Evolutionary conservation across 768 basidiomycete genomes (phyloP).

Genomic region (Psilocybe sp.): DNA sequence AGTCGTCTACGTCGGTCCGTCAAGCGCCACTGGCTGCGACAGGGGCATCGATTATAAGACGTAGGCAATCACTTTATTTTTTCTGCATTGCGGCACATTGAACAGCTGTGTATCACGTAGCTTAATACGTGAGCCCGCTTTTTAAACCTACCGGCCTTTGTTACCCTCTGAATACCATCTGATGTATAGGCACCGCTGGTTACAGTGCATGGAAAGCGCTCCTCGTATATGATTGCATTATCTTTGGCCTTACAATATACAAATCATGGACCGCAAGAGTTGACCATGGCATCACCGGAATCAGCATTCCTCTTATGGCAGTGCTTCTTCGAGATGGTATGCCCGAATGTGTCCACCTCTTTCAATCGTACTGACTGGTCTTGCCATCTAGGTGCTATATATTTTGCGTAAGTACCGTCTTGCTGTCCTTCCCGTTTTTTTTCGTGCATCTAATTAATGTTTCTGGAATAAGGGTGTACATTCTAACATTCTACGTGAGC

Average conservation of each 20-base stretch:
- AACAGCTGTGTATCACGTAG: slow-evolving; percentile 5
- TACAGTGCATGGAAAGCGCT: too few species aligned
- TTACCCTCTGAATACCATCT: not conserved
- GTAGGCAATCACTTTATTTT: too few species aligned
- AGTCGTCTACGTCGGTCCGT: too few species aligned
- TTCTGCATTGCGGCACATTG: not conserved
- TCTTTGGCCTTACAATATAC: too few species aligned
- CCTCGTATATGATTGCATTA: too few species aligned
- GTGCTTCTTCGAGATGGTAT: slow-evolving; percentile 49
- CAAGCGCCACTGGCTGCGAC: slow-evolving; percentile 35
- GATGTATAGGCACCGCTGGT: slow-evolving; percentile 26
- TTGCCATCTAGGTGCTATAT: slow-evolving; percentile 44
- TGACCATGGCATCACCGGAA: slow-evolving; percentile 21
- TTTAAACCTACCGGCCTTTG: not conserved
- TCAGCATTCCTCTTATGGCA: slow-evolving; percentile 32
- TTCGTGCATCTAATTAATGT: not conserved
- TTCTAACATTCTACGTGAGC: slow-evolving; percentile 33
- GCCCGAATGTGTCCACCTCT: not conserved
- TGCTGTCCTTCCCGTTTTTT: not conserved
- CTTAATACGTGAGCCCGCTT: slow-evolving; percentile 13
- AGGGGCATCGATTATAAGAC: slow-evolving; percentile 23
- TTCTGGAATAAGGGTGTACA: slow-evolving; percentile 37
- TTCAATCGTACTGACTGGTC: not conserved
- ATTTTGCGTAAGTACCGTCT: slow-evolving; percentile 57
- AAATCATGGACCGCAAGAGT: slow-evolving; percentile 36